phyloP scores from a whole-genome alignment of 225 moss, liverwort and hornwort genomes.

The Polytrichum commune region DNA sequence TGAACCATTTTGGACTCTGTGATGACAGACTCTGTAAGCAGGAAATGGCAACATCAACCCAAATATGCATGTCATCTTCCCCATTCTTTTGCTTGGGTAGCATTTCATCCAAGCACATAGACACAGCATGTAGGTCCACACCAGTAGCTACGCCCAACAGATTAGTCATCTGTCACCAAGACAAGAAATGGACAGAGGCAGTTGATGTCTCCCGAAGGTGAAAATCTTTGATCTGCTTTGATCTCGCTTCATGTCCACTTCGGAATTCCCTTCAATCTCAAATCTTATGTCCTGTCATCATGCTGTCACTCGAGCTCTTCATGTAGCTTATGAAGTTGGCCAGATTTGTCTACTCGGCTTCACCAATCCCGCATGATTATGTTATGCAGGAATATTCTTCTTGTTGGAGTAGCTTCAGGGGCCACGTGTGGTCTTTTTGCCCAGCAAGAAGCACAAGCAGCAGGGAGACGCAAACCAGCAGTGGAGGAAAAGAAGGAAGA shows the following conservation, averaged over 20 bases:
- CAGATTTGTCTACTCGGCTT: too few species aligned
- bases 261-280: background rate
- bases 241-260: too few species aligned
- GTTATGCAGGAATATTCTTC: background rate
- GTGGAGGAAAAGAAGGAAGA: conserved; percentile 40
- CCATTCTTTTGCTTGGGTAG: conserved; percentile 22
- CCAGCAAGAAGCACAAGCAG: conserved; percentile 69
- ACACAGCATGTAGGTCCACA: conserved; percentile 12
- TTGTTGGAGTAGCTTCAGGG: conserved; percentile 31
- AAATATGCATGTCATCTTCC: conserved; percentile 40
- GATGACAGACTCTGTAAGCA: conserved; percentile 24
- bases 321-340: too few species aligned
- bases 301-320: too few species aligned
- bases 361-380: background rate
- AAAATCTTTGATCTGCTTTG: too few species aligned
- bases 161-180: conserved; percentile 27
- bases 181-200: conserved; percentile 12
- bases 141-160: conserved; percentile 4
- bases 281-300: background rate
- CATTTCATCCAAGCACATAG: conserved; percentile 21
- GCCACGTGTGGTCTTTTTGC: conserved; percentile 34
- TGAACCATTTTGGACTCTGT: background rate
- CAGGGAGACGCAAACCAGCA: conserved; percentile 67
- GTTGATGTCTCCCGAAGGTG: conserved; percentile 43
- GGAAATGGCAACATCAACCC: conserved; percentile 40